Evolutionary conservation across 75 land plant genomes (phyloP), one percentile per base, ranked within the genome.

Genomic region (Selaginella moellendorffii): DNA sequence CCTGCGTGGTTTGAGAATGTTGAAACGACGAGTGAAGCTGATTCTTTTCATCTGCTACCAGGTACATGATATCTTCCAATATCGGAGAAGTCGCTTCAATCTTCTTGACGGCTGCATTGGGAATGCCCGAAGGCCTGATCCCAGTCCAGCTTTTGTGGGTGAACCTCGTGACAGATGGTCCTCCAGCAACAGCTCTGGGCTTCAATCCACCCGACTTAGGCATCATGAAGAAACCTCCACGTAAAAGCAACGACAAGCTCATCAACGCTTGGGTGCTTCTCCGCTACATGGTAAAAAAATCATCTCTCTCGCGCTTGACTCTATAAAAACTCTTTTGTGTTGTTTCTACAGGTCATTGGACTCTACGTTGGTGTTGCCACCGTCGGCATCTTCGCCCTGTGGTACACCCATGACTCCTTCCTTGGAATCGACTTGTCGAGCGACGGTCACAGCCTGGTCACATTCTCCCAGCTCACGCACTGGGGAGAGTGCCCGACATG

Each of bases 121-220:
- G 97, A 25, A 80, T 90, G 70, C 97, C 97, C 30, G 97, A 90
- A 73, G 73, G 93, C 62, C 63, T 90, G 80, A 85, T 87, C 21
- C 97, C 97, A 25, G 97, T 90, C 65, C 97, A 90, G 63, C 80
- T 90, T 54, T 71, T 90, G 8, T 90, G 97, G 97, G 97, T 90
- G 20, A 90, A 90, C 72, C 68, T 87, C 36, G 97, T 90, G 27
- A 90, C 97, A 23, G 97, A 90, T 74, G 97, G 97, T 25, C 97
- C 93, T 23, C 97, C 97, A 12, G 97, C 97, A 26, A 90, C 93
- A 21, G 97, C 93, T 20, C 82, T 90, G 19, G 97, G 97, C 23
- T 90, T 90, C 68, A 90, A 90, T 68, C 93, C 97, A 63, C 72
- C 88, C 56, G 97, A 90, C 61, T 65, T 76, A 30, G 88, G 80